Conservation (phyloP, 495 filamentous ascomycete species). For the Rostrohypoxylon terebratum region DNA sequence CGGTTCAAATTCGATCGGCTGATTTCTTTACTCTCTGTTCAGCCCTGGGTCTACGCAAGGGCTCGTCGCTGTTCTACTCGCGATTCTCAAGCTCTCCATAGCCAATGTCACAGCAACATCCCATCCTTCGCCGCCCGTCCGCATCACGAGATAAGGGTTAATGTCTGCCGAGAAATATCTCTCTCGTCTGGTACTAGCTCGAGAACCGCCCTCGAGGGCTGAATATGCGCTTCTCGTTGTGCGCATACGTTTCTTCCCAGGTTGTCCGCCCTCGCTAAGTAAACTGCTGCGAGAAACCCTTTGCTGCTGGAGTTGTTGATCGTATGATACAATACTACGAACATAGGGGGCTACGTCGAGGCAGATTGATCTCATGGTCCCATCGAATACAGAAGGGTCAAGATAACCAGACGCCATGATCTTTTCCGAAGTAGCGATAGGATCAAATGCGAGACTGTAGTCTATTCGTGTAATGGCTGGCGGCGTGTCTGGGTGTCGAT, state of each 20-base stretch:
- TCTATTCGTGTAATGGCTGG: constrained; percentile 53
- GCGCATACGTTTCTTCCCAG: constrained; percentile 72
- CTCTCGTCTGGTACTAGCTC: constrained; percentile 77
- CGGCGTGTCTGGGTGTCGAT: constrained; percentile 29
- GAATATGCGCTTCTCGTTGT: constrained; percentile 84
- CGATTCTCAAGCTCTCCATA: background rate
- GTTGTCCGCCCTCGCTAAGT: constrained; percentile 64
- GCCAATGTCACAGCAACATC: constrained; percentile 55
- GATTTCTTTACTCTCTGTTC: background rate
- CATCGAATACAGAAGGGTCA: constrained; percentile 77
- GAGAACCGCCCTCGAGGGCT: constrained; percentile 82
- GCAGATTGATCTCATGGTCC: constrained; percentile 69
- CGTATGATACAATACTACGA: constrained; percentile 80
- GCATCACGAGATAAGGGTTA: constrained; percentile 71
- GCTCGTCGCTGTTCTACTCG: background rate
- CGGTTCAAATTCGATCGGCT: background rate
- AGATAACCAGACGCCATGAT: constrained; percentile 52
- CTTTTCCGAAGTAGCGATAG: constrained; percentile 64
- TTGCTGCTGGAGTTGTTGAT: constrained; percentile 74
- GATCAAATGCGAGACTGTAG: constrained; percentile 67
- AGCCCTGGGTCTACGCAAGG: background rate
- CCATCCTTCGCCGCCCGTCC: constrained; percentile 76
- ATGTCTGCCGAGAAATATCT: constrained; percentile 79
- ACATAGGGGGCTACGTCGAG: constrained; percentile 88
- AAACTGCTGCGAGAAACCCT: constrained; percentile 71